Conservation (phyloP, 129 eudicot genomes). For the Calendula officinalis region DNA sequence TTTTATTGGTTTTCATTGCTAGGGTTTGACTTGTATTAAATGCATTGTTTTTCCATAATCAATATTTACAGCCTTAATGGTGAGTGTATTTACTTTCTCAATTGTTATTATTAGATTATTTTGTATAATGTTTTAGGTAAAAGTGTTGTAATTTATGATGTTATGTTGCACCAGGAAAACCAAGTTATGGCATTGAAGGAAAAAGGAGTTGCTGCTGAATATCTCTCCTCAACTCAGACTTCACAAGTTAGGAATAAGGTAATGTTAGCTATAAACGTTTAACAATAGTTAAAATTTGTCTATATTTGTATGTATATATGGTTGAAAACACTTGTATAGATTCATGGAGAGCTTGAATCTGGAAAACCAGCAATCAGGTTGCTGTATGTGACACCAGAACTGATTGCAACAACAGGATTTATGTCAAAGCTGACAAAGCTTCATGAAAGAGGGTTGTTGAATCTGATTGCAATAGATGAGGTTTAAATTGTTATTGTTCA, state of each 20-base stretch:
- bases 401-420: slow-evolving; percentile 91
- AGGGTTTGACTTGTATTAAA: slow-evolving; percentile 38
- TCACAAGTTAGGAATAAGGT: slow-evolving; percentile 79
- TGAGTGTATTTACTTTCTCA: slow-evolving; percentile 33
- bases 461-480: slow-evolving; percentile 92
- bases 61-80: slow-evolving; percentile 72
- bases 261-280: not conserved
- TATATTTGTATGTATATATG: not conserved
- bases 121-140: not conserved
- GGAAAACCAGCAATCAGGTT: slow-evolving; percentile 88
- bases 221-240: slow-evolving; percentile 84
- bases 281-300: no score
- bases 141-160: slow-evolving; percentile 10
- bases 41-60: slow-evolving; percentile 29
- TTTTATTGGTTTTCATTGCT: slow-evolving; percentile 37
- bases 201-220: slow-evolving; percentile 87
- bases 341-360: slow-evolving; percentile 78
- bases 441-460: slow-evolving; percentile 77
- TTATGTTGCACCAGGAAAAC: slow-evolving; percentile 60
- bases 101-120: not conserved
- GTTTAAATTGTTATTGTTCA: slow-evolving; percentile 33
- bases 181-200: slow-evolving; percentile 87
- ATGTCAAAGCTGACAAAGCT: slow-evolving; percentile 63
- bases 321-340: slow-evolving; percentile 37
- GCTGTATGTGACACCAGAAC: slow-evolving; percentile 95